A percentile compares a stretch with the other conserved stretches of the same genome.
Conservation (phyloP, 352 stramenopile species). For the Thalassiosira oceanica region DNA sequence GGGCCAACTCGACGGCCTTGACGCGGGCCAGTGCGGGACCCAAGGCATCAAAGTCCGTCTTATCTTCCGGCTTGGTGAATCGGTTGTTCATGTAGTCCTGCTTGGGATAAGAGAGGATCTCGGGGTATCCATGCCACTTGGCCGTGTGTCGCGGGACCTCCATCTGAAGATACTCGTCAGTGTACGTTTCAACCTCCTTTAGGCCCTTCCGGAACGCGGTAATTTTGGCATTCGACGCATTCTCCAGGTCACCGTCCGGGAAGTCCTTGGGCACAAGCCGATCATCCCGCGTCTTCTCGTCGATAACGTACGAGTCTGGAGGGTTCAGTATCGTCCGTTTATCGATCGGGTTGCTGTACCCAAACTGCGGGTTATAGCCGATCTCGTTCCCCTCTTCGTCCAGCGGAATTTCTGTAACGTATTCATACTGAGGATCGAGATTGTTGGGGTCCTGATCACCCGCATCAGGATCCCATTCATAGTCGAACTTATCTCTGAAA, state of each 20-base stretch:
- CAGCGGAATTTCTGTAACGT: constrained; percentile 42
- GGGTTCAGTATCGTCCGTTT: constrained; percentile 63
- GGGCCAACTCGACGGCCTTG: constrained; percentile 61
- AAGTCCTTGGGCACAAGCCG: constrained; percentile 55
- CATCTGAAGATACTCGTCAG: constrained; percentile 65
- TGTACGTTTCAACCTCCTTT: constrained; percentile 70
- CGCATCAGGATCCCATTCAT: constrained; percentile 64
- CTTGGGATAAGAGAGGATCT: constrained; percentile 50
- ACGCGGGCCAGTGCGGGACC: constrained; percentile 53
- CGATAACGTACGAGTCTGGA: constrained; percentile 69
- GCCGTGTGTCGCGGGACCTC: constrained; percentile 59
- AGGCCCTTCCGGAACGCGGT: constrained; percentile 64
- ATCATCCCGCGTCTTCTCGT: constrained; percentile 58
- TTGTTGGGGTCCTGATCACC: constrained; percentile 68
- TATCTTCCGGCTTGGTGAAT: constrained; percentile 63
- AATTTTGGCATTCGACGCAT: constrained; percentile 64
- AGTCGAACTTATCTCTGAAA: constrained; percentile 66
- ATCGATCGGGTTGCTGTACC: constrained; percentile 68
- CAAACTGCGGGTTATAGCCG: constrained; percentile 69
- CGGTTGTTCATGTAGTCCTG: constrained; percentile 76
- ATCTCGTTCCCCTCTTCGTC: constrained; percentile 75
- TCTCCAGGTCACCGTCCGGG: constrained; percentile 56
- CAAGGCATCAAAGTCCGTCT: constrained; percentile 68
- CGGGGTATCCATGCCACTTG: constrained; percentile 75
- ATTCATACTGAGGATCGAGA: constrained; percentile 35